A percentile compares a stretch with the other conserved stretches of the same genome.
These are phyloP conservation scores for Dittrichia graveolens DNA, from an alignment of 129 eudicot genomes.

Conservation along the genomic window DNA sequence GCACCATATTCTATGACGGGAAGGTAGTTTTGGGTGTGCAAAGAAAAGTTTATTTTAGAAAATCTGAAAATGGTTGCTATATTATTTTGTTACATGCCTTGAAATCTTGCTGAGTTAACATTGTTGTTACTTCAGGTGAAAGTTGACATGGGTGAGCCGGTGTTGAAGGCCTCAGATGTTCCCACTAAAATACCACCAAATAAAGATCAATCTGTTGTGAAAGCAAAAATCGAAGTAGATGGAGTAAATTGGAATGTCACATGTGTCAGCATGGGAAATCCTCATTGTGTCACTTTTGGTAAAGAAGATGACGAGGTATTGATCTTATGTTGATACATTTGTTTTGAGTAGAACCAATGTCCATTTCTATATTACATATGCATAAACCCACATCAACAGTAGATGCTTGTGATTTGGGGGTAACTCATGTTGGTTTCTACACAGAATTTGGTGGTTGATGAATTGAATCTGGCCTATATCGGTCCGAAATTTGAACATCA, in stretches of 20 bases:
- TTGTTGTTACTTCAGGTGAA: conserved; percentile 62
- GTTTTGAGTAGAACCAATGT: background rate
- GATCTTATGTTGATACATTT: background rate
- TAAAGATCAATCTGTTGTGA: conserved; percentile 68
- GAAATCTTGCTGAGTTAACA: conserved; percentile 22
- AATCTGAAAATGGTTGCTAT: too few species aligned
- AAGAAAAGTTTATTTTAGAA: too few species aligned
- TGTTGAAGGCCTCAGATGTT: conserved; percentile 78
- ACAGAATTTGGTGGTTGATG: conserved; percentile 87
- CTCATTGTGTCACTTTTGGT: conserved; percentile 89
- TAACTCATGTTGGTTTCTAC: conserved; percentile 24
- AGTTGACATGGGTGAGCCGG: conserved; percentile 98
- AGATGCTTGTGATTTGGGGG: too few species aligned
- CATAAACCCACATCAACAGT: background rate
- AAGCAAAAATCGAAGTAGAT: conserved; percentile 67
- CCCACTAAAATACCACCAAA: conserved; percentile 82
- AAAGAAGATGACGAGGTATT: conserved; percentile 55
- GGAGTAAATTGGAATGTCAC: conserved; percentile 86
- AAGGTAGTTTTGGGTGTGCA: conserved; percentile 43
- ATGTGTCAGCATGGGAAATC: conserved; percentile 99
- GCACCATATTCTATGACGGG: conserved; percentile 64
- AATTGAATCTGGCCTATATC: conserved; percentile 77
- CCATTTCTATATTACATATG: background rate
- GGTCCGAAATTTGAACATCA: conserved; percentile 96
- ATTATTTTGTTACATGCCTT: background rate